These are phyloP conservation scores for Puccinia polysora DNA, from an alignment of 1,284 basidiomycete species.

Conservation along the genomic window DNA sequence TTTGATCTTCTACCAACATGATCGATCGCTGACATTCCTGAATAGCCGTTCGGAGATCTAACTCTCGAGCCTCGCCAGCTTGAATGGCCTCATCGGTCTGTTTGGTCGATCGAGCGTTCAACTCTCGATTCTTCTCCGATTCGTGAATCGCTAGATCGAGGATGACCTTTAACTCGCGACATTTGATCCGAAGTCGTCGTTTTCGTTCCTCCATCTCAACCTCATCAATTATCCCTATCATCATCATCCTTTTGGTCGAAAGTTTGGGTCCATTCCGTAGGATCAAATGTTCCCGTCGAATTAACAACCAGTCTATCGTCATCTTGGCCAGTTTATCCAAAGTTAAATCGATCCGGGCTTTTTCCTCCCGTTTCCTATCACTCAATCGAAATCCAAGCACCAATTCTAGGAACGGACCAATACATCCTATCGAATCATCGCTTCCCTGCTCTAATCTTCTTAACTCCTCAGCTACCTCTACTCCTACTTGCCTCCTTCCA, in stretches of 20 bases:
- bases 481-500: conserved; percentile 6
- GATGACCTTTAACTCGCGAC: background rate
- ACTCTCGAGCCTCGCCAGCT: conserved; percentile 30
- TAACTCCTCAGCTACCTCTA: conserved; percentile 5
- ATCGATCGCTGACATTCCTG: conserved; percentile 30
- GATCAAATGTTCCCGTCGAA: conserved; percentile 23
- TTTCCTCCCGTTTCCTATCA: background rate
- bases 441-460: background rate
- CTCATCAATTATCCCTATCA: no score
- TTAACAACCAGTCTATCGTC: conserved; percentile 34
- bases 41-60: conserved; percentile 20
- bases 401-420: conserved; percentile 16
- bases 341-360: background rate
- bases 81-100: conserved; percentile 30
- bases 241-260: no score
- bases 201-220: conserved; percentile 4
- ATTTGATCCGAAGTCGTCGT: background rate
- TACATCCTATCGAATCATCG: background rate
- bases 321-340: conserved; percentile 33
- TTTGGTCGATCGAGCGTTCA: conserved; percentile 22
- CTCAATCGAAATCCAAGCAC: background rate
- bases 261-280: no score
- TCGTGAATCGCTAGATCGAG: conserved; percentile 18
- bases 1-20: conserved; percentile 9
- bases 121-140: conserved; percentile 17